Base-by-base conservation (phyloP, 192 early-diverging fungal species). In the Backusella morwellensis region DNA sequence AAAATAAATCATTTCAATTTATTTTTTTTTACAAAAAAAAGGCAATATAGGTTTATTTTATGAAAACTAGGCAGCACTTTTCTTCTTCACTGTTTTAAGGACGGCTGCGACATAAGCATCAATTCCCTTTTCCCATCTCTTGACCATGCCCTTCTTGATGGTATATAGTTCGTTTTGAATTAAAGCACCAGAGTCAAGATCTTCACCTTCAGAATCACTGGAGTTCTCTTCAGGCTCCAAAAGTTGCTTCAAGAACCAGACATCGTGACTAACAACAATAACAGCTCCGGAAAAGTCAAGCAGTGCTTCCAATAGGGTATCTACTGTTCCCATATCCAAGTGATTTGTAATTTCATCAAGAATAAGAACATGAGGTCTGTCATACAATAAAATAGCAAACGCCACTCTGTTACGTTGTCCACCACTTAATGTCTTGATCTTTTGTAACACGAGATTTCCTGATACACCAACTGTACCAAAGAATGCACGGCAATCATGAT, bases 341-440 rank as follows among this genome's bases (percentile, higher is more conserved):
- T 94, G 96, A 75, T 95, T 98, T 7, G 95, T 96, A 72, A 93
- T 92, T 75, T 95, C 94, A 81, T 95, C 94, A 8, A 95, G 85
- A 54, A 94, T 75, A 21, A 94, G 81, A 68, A 95, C 74, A 74
- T 95, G 91, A 38, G 92, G 92, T 68, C 83, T 80, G 23, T 86
- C 85, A 41, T 87, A 86, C 66, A 92, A 83, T 80, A 92, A 88
- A 7, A 90, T 78, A 2, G 93, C 93, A 78, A 96, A 84, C 0
- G 92, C 92, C 50, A 98, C 89, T 19, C 96, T 84, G 21, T 90
- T 91, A 50, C 88, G 83, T 83, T 98, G 94, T 35, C 97, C 97
- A 63, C 97, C 97, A 78, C 89, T 91, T 21, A 98, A 84, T 0
- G 82, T 83, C 23, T 80, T 73, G 75, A 97, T 85, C 1, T 89